A percentile compares a stretch with the other conserved stretches of the same genome.
These are phyloP conservation scores for Xylaria sp. DNA, from an alignment of 2,329 filamentous ascomycete species.

Conservation along the genomic window DNA sequence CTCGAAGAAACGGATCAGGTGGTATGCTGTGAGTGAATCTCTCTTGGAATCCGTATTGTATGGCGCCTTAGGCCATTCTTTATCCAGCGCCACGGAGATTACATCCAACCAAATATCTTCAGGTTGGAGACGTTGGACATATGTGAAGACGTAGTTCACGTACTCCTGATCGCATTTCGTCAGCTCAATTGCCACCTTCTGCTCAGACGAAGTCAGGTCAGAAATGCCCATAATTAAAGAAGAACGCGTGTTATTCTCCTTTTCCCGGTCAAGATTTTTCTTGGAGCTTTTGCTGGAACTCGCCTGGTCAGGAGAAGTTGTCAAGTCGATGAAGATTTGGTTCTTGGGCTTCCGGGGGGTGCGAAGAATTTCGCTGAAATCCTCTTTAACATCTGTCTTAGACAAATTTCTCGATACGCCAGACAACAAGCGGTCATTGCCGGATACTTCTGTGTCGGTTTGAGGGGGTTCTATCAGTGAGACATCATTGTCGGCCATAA, in stretches of 20 bases:
- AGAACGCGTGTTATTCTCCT: background rate
- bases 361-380: background rate
- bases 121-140: slow-evolving; percentile 10
- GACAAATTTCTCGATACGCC: background rate
- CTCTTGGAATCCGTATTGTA: slow-evolving; percentile 15
- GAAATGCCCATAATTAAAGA: slow-evolving; percentile 23
- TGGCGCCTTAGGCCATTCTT: slow-evolving; percentile 17
- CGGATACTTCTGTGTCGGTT: background rate
- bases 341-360: slow-evolving; percentile 18
- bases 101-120: slow-evolving; percentile 28
- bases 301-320: slow-evolving; percentile 14
- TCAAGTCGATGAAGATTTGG: slow-evolving; percentile 20
- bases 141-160: slow-evolving; percentile 26
- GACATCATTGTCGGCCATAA: background rate
- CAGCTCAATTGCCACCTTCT: slow-evolving; percentile 28
- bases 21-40: slow-evolving; percentile 18
- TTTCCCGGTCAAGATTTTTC: background rate
- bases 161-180: slow-evolving; percentile 20
- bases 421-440: background rate
- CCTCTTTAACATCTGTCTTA: background rate
- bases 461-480: background rate
- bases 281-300: slow-evolving; percentile 3
- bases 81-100: slow-evolving; percentile 22
- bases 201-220: slow-evolving; percentile 23
- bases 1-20: slow-evolving; percentile 26